Conservation (phyloP, 441 rosid genomes). For the Pelargonium myrrhifolium region DNA sequence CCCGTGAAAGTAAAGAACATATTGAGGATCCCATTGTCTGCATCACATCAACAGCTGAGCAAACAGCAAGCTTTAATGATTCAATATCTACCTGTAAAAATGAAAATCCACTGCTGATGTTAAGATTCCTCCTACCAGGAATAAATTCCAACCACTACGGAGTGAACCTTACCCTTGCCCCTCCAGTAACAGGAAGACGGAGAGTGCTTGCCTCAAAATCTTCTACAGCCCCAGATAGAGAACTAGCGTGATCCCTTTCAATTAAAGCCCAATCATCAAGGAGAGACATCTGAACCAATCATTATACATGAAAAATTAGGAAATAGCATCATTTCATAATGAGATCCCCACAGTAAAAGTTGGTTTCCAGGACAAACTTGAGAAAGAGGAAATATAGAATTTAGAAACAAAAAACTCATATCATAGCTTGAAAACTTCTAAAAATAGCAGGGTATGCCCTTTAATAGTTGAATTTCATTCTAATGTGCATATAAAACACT, state of each 20-base stretch:
- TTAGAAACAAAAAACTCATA: background rate
- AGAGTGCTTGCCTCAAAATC: slow-evolving; percentile 90
- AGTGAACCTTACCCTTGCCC: slow-evolving; percentile 58
- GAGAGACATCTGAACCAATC: slow-evolving; percentile 50
- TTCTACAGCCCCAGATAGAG: slow-evolving; percentile 69
- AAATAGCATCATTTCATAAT: slow-evolving; percentile 1
- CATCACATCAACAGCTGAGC: slow-evolving; percentile 89
- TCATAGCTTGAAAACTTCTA: background rate
- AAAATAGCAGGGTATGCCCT: background rate
- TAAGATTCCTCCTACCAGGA: slow-evolving; percentile 22
- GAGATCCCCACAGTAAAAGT: slow-evolving; percentile 7
- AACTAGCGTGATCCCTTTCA: slow-evolving; percentile 66
- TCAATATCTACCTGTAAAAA: slow-evolving; percentile 62
- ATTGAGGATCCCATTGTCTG: slow-evolving; percentile 76
- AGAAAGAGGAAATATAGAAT: background rate
- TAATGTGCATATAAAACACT: background rate
- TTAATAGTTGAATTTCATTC: background rate
- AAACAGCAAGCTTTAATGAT: slow-evolving; percentile 65
- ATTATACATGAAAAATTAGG: slow-evolving; percentile 24
- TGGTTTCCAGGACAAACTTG: slow-evolving; percentile 8
- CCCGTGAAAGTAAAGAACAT: slow-evolving; percentile 62
- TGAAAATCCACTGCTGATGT: slow-evolving; percentile 18
- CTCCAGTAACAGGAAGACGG: slow-evolving; percentile 80
- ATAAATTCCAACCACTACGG: slow-evolving; percentile 5
- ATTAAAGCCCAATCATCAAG: slow-evolving; percentile 82